Evolutionary conservation across 768 basidiomycete genomes (phyloP).

Genomic region (Kwoniella sp.): DNA sequence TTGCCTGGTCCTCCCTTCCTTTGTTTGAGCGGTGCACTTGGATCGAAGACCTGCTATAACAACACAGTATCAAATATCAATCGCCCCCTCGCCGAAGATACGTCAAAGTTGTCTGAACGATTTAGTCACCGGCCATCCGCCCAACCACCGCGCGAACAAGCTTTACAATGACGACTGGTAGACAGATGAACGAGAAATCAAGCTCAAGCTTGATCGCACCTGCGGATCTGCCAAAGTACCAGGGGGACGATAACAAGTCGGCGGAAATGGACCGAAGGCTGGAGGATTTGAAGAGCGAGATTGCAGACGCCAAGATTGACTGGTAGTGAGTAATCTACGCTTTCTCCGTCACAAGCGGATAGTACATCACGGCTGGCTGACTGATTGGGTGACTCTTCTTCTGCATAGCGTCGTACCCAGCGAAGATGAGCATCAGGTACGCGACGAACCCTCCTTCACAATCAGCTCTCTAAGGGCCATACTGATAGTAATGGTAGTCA

Average conservation of each 20-base stretch:
- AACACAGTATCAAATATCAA: no score
- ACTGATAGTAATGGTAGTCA: constrained; percentile 22
- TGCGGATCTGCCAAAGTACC: neutral
- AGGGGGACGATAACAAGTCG: neutral
- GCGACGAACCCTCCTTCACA: neutral
- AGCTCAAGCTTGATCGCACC: neutral
- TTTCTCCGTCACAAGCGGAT: no score
- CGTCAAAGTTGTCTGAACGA: no score
- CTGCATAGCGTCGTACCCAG: constrained; percentile 47
- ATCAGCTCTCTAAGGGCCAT: neutral
- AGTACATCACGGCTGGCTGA: neutral
- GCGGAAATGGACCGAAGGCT: constrained; percentile 35
- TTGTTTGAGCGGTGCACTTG: no score
- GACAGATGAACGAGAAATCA: neutral
- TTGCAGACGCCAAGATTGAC: constrained; percentile 49
- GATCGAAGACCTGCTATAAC: no score
- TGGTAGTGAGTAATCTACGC: constrained; percentile 51
- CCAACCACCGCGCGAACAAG: no score
- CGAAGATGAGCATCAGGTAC: constrained; percentile 53
- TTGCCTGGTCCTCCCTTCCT: no score
- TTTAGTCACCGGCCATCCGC: no score
- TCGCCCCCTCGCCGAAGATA: no score
- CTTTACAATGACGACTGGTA: no score
- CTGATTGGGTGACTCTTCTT: neutral
- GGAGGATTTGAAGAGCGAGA: constrained; percentile 32